These are phyloP conservation scores for Quaeritorhiza haematococci DNA, from an alignment of 371 early-diverging fungal species.

Conservation along the genomic window DNA sequence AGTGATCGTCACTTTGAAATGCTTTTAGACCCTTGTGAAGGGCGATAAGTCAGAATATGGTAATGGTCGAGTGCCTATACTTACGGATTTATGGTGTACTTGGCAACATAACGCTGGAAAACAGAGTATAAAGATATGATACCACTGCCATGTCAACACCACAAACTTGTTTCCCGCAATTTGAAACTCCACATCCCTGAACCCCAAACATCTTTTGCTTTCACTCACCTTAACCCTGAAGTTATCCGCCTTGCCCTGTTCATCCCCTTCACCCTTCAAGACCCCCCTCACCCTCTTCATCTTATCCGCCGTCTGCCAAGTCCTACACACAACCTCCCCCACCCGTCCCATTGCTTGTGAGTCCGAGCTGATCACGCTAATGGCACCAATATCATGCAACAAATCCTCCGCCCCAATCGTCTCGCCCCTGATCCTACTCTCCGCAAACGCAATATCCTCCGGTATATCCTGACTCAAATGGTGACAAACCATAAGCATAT, in stretches of 20 bases:
- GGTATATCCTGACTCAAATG: slow-evolving; percentile 85
- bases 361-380: slow-evolving; percentile 86
- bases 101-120: slow-evolving; percentile 90
- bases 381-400: slow-evolving; percentile 87
- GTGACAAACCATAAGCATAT: slow-evolving; percentile 98
- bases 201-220: neutral
- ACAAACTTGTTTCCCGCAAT: too few species aligned
- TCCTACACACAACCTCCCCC: slow-evolving; percentile 83
- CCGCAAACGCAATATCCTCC: slow-evolving; percentile 93
- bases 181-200: neutral
- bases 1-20: too few species aligned
- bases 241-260: slow-evolving; percentile 28
- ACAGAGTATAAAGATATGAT: too few species aligned
- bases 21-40: too few species aligned
- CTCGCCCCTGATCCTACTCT: slow-evolving; percentile 89
- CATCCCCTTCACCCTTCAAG: slow-evolving; percentile 33
- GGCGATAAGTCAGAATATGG: too few species aligned
- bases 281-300: slow-evolving; percentile 81
- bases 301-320: slow-evolving; percentile 91
- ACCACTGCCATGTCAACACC: too few species aligned
- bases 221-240: slow-evolving; percentile 31
- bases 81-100: slow-evolving; percentile 92
- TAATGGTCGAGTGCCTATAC: too few species aligned
- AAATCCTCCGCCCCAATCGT: slow-evolving; percentile 94
- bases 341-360: slow-evolving; percentile 92